Evolutionary conservation across 1,284 basidiomycete genomes (phyloP).

Genomic region (Cutaneotrichosporon sp.): DNA sequence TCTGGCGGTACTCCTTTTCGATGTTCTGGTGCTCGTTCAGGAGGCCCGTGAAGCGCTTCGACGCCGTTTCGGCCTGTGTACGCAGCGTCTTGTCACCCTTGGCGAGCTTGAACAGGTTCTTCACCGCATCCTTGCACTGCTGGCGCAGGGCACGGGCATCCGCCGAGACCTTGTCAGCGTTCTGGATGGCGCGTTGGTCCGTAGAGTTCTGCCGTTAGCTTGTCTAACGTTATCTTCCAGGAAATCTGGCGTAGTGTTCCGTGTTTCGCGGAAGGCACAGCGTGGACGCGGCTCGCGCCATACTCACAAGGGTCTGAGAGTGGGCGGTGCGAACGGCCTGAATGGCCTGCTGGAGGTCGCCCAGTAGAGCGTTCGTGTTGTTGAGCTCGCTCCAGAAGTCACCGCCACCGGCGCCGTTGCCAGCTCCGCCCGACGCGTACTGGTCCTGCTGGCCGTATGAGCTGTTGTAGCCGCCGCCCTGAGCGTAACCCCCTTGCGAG

Average conservation of each 20-base stretch:
- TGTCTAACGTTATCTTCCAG: background rate
- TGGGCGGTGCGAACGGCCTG: constrained; percentile 49
- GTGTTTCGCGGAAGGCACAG: background rate
- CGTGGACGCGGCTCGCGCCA: background rate
- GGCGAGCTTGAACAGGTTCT: constrained; percentile 70
- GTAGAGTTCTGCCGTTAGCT: constrained; percentile 43
- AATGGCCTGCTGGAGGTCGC: constrained; percentile 49
- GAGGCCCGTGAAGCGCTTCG: constrained; percentile 54
- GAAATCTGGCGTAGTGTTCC: background rate
- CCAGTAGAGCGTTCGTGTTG: constrained; percentile 37
- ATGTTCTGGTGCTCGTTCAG: constrained; percentile 71
- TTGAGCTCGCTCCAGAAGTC: constrained; percentile 51
- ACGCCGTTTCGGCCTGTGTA: constrained; percentile 66
- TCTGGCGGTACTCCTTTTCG: constrained; percentile 87
- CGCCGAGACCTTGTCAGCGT: constrained; percentile 68
- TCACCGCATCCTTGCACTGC: constrained; percentile 73
- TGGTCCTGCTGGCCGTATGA: constrained; percentile 49
- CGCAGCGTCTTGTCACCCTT: constrained; percentile 78
- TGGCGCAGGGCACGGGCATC: constrained; percentile 74
- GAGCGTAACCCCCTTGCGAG: constrained; percentile 4
- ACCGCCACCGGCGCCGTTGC: constrained; percentile 20
- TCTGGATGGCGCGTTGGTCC: constrained; percentile 42
- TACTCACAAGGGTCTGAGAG: constrained; percentile 10
- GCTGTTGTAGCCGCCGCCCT: constrained; percentile 30
- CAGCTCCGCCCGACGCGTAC: constrained; percentile 36